Base-by-base conservation (phyloP, 129 eudicot species). In the Kitagawia praeruptora region DNA sequence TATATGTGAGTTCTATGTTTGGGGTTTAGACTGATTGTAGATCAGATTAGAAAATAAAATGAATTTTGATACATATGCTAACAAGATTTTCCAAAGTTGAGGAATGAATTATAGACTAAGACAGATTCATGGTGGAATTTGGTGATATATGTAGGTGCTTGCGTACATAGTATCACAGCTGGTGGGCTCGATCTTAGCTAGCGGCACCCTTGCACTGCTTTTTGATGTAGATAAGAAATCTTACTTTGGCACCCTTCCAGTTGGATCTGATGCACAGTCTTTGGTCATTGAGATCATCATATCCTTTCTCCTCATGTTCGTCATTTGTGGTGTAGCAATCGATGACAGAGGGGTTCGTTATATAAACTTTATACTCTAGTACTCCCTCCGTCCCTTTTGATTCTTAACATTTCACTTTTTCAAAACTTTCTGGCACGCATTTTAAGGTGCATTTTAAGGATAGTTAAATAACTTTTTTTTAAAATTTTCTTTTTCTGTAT, bases 291-390 rank as follows among this genome's bases (percentile, higher is more conserved):
- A 94, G 75, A 83, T 94, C 45, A 77, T 94, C 47, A 87, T 87
- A 16, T 79, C 97, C 45, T 92, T 86, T 80, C 87, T 94, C 27
- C 75, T 92, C 9, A 90, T 91, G 98, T 94, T 94, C 85, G 93
- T 88, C 77, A 81, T 94, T 6, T 92, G 83, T 5, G 96, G 97
- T 39, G 89, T 86, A 78, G 81, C 81, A n/a, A 87, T 89, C 0
- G 98, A 94, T 76, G 81, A 81, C 47, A 78, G 98, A 48, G 89
- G 91, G 85, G 98, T 95, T 84, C 3, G 84, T n/a, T 61, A 2
- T 23, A 61, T 61, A 25, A 61, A 61, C 34, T 61, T 37, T 10
- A 56, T 10, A 56, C 13, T 56, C 13, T 4, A 51, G n/a, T n/a
- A n/a, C n/a, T n/a, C n/a, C n/a, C n/a, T n/a, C n/a, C n/a, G n/a